These are phyloP conservation scores for Syzygium jambos DNA, from an alignment of 345 rosid species.

Conservation along the genomic window DNA sequence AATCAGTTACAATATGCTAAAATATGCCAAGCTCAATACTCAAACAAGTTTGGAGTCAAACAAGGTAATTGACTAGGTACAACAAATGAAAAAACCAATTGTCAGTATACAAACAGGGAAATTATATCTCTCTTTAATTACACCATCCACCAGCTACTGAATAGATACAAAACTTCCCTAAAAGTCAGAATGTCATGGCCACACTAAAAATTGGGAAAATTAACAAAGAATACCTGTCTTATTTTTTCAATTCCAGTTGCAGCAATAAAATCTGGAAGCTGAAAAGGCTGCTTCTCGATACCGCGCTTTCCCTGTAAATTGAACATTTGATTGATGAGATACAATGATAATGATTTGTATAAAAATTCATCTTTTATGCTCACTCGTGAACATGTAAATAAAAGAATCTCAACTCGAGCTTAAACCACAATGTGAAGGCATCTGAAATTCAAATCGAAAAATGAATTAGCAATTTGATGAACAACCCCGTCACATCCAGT, in stretches of 20 bases:
- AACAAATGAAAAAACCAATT: neutral
- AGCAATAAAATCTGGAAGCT: slow-evolving; percentile 99
- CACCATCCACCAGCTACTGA: neutral
- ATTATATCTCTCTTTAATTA: neutral
- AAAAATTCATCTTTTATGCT: neutral
- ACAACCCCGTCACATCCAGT: slow-evolving; percentile 3
- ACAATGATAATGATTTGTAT: neutral
- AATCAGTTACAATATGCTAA: neutral
- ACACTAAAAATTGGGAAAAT: neutral
- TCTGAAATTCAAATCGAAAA: slow-evolving; percentile 53
- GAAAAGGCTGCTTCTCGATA: slow-evolving; percentile 97
- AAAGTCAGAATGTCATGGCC: neutral
- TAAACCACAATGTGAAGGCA: slow-evolving; percentile 34
- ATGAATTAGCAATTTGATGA: slow-evolving; percentile 29
- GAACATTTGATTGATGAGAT: slow-evolving; percentile 15
- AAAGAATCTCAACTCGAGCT: slow-evolving; percentile 33
- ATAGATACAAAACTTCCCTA: neutral
- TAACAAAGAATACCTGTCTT: slow-evolving; percentile 65
- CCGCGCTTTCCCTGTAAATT: slow-evolving; percentile 96
- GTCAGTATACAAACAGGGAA: neutral
- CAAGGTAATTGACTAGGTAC: neutral
- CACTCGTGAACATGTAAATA: slow-evolving; percentile 5
- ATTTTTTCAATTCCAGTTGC: slow-evolving; percentile 99
- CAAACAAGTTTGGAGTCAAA: neutral
- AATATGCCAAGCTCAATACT: neutral